Base-by-base conservation (phyloP, 164 flowering plant species). In the Berberis vulgaris region DNA sequence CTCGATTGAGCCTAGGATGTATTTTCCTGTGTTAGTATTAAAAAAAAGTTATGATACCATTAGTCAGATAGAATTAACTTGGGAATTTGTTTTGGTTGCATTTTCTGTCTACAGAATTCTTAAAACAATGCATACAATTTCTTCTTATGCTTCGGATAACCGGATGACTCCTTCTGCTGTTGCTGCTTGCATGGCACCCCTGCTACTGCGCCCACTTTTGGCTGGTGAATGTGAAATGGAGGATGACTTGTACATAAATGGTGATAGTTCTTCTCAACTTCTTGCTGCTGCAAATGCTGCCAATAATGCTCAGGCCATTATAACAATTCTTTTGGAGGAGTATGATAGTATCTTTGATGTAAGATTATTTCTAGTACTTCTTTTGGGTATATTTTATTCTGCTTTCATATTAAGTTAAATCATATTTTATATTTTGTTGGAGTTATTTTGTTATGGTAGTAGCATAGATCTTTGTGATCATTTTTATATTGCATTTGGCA, bases 261-360 rank as follows among this genome's bases (percentile, higher is more conserved):
- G 89, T 71, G 99, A 95, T 66, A 81, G 71, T 73, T 85, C 97
- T 68, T 88, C 96, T 56, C 99, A 94, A 82, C 96, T 95, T 75
- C 87, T 91, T 66, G 99, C 99, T 79, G 99, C 99, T 54, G 99
- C 99, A 58, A 95, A 91, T 83, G 99, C 99, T 60, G 99, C 99
- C 65, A 95, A 91, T 71, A 87, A 83, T 81, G 99, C 99, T 56
- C 97, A 91, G 67, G 94, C 92, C 45, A 91, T 95, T 50, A 77
- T 95, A 56, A 76, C 94, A 47, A 84, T 83, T 39, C 95, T 95
- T 54, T 68, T 95, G 77, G 99, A 95, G 82, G 99, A 95, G 71
- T 95, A 91, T 65, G 91, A 84, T 62, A 95, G 73, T 66, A 78
- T 95, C 38, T 95, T 95, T 72, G 89, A 87, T 77, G 99, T 95